Percentiles rank a stretch among this genome's conserved stretches.
Evolutionary conservation across 177 flowering plant species (phyloP).

Genomic region (Vitis hybrid): DNA sequence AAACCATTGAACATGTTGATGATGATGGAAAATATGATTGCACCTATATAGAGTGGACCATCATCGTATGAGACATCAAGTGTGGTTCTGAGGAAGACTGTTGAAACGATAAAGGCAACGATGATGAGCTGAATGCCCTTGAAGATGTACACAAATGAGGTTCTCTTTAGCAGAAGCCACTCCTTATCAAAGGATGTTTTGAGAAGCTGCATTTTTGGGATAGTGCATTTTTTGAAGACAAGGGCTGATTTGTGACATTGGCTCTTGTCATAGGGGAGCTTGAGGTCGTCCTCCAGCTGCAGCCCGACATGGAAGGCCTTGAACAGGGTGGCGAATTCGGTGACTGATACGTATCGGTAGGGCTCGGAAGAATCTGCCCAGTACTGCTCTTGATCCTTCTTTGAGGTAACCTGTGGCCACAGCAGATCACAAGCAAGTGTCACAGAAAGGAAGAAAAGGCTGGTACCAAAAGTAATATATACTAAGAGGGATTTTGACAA

Average conservation of each 20-base stretch:
- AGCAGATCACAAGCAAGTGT: no score
- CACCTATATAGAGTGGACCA: conserved; percentile 61
- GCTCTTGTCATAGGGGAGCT: conserved; percentile 51
- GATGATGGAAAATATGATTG: conserved; percentile 55
- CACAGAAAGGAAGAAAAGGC: no score
- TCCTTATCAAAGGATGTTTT: conserved; percentile 66
- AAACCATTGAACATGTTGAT: conserved; percentile 81
- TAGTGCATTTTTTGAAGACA: conserved; percentile 48
- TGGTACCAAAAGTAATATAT: rapidly evolving
- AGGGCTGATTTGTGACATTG: conserved; percentile 65
- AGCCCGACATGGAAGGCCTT: conserved; percentile 68
- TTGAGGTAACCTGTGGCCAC: conserved; percentile 67
- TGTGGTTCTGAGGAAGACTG: conserved; percentile 58
- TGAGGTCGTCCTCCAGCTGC: conserved; percentile 53
- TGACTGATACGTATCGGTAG: conserved; percentile 62
- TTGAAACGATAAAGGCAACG: conserved; percentile 48
- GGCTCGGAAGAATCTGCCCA: conserved; percentile 65
- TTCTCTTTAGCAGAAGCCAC: conserved; percentile 67
- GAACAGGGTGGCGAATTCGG: conserved; percentile 59
- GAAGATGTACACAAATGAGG: conserved; percentile 66
- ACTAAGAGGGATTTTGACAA: no score
- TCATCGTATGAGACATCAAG: conserved; percentile 47
- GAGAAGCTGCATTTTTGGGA: conserved; percentile 57
- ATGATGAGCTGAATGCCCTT: conserved; percentile 67
- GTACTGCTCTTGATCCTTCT: conserved; percentile 84